Percentiles rank a stretch among this genome's conserved stretches.
Evolutionary conservation across 148 eudicot species (phyloP).

Genomic region (Cornus suecica): DNA sequence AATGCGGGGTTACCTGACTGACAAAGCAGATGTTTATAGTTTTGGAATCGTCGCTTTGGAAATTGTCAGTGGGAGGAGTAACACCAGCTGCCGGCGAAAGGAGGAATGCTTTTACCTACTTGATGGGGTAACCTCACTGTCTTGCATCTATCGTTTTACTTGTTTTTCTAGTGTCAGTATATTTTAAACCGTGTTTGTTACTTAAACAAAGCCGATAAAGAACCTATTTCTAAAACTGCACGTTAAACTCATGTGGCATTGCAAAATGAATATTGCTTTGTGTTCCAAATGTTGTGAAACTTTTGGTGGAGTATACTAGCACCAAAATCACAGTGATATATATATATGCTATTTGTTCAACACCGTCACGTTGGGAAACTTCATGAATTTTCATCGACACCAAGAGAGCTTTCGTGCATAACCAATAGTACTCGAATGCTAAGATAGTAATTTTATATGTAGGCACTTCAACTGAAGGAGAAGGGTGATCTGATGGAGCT

Average conservation of each 20-base stretch:
- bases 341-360: not conserved
- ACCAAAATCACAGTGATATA: not conserved
- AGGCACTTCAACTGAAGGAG: constrained; percentile 26
- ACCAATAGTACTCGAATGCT: not conserved
- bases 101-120: constrained; percentile 26
- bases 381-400: not conserved
- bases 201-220: not conserved
- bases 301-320: not conserved
- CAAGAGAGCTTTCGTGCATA: not conserved
- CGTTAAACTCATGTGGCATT: not conserved
- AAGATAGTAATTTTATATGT: not conserved
- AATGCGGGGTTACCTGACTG: constrained; percentile 27
- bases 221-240: not conserved
- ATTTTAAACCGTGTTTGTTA: not conserved
- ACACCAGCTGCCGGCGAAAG: constrained; percentile 21
- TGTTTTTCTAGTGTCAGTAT: not conserved
- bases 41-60: constrained; percentile 30
- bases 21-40: constrained; percentile 36
- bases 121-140: constrained; percentile 26
- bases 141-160: not conserved
- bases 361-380: not conserved
- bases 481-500: constrained; percentile 26
- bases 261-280: not conserved
- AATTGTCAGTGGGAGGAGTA: constrained; percentile 30
- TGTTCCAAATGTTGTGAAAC: no score